Evolutionary conservation across 2,329 filamentous ascomycete species (phyloP).

Genomic region (Monosporascus sp.): DNA sequence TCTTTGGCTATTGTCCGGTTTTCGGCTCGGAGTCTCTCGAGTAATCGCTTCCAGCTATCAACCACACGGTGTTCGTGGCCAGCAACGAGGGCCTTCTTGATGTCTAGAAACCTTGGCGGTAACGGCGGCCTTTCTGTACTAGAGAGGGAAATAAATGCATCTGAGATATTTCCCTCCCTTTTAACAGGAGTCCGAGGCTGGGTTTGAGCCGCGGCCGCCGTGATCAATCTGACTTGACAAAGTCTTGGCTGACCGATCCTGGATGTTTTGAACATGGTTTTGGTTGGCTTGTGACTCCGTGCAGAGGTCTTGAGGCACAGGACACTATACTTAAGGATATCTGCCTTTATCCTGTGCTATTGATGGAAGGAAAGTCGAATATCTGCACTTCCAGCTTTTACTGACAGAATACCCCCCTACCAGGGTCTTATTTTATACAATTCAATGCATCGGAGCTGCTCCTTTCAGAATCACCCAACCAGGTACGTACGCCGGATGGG

Average conservation of each 20-base stretch:
- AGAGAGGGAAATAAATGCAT: slow-evolving; percentile 56
- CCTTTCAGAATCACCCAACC: background rate
- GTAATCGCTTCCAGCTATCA: slow-evolving; percentile 44
- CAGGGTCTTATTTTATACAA: background rate
- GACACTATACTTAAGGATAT: too few species aligned
- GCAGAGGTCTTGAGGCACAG: too few species aligned
- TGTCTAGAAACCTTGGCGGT: slow-evolving; percentile 49
- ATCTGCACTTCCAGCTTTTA: too few species aligned
- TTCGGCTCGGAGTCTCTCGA: slow-evolving; percentile 40
- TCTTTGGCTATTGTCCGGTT: slow-evolving; percentile 40
- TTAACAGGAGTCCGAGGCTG: slow-evolving; percentile 27
- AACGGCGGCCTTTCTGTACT: slow-evolving; percentile 41
- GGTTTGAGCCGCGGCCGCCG: slow-evolving; percentile 9
- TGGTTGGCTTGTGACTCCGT: background rate
- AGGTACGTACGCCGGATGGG: background rate
- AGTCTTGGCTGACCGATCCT: background rate
- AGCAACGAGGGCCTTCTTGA: slow-evolving; percentile 49
- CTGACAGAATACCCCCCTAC: too few species aligned
- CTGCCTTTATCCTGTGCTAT: too few species aligned
- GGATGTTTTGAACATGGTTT: slow-evolving; percentile 2
- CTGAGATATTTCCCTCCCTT: slow-evolving; percentile 58
- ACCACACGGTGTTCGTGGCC: slow-evolving; percentile 45
- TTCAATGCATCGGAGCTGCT: background rate
- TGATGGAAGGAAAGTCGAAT: too few species aligned
- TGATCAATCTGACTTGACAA: slow-evolving; percentile 7